Percentiles rank a stretch among this genome's conserved stretches.
These are phyloP conservation scores for Raphanus hybrid DNA, from an alignment of 441 rosid genomes.

Conservation along the genomic window DNA sequence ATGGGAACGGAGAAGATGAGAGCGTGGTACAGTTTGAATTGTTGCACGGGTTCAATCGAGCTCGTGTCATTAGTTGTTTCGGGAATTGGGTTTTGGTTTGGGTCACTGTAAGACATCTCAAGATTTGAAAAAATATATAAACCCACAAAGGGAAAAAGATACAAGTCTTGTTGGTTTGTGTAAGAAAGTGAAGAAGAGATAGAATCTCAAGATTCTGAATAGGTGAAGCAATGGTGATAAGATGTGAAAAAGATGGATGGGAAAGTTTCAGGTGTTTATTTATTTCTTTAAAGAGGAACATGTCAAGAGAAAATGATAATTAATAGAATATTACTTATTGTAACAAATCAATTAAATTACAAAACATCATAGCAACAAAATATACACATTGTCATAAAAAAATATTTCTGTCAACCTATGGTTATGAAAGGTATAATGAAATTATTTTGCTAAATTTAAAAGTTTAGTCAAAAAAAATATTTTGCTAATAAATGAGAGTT, in stretches of 20 bases:
- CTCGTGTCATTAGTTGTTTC: conserved; percentile 28
- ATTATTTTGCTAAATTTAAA: background rate
- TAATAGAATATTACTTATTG: background rate
- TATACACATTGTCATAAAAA: background rate
- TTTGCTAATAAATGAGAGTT: background rate
- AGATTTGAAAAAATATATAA: background rate
- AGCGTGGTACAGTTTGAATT: conserved; percentile 64
- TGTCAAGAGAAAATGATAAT: conserved; percentile 23
- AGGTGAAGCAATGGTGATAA: conserved; percentile 25
- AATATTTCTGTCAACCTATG: background rate
- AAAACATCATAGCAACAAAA: conserved; percentile 5
- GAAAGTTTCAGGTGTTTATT: conserved; percentile 34
- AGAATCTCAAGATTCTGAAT: conserved; percentile 23
- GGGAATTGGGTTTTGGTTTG: conserved; percentile 43
- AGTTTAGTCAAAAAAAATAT: background rate
- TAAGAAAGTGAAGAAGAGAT: conserved; percentile 4
- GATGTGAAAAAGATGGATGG: conserved; percentile 12
- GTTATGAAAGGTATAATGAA: background rate
- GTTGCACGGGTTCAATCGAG: conserved; percentile 42
- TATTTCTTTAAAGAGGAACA: conserved; percentile 1
- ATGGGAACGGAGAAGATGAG: conserved; percentile 60
- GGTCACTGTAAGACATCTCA: conserved; percentile 51
- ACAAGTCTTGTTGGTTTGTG: conserved; percentile 4
- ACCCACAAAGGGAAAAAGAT: background rate
- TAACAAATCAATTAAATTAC: background rate